These are phyloP conservation scores for Hericium rajendrae DNA, from an alignment of 768 basidiomycete genomes.

Conservation along the genomic window DNA sequence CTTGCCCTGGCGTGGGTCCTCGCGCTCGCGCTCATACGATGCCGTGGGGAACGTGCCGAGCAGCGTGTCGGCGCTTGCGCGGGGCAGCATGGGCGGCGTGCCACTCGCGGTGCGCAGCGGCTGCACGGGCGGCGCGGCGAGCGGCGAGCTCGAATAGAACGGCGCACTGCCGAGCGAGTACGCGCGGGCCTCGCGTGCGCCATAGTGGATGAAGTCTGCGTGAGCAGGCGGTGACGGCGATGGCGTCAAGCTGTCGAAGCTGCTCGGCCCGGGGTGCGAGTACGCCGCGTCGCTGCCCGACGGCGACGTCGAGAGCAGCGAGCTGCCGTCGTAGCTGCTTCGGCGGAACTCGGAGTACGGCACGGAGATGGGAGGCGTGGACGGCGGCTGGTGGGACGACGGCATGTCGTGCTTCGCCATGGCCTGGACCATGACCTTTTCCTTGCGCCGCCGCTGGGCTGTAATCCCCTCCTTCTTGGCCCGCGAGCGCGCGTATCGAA, in stretches of 20 bases:
- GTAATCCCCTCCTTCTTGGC: slow-evolving; percentile 78
- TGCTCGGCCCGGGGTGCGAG: slow-evolving; percentile 27
- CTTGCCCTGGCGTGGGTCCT: slow-evolving; percentile 8
- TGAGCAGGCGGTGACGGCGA: slow-evolving; percentile 59
- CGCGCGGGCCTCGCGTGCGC: slow-evolving; percentile 15
- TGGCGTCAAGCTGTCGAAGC: slow-evolving; percentile 35
- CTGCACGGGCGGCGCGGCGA: slow-evolving; percentile 32
- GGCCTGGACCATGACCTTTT: slow-evolving; percentile 32
- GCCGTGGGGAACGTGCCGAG: slow-evolving; percentile 10
- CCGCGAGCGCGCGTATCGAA: slow-evolving; percentile 78
- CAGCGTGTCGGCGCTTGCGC: slow-evolving; percentile 6
- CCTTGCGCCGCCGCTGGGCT: slow-evolving; percentile 55
- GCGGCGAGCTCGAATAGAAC: slow-evolving; percentile 47
- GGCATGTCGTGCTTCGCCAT: slow-evolving; percentile 12
- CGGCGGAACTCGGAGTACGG: slow-evolving; percentile 37
- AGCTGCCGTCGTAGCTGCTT: slow-evolving; percentile 34
- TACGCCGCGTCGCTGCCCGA: slow-evolving; percentile 45
- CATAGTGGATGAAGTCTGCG: slow-evolving; percentile 50
- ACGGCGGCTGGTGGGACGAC: slow-evolving; percentile 17
- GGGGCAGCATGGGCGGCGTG: slow-evolving; percentile 7
- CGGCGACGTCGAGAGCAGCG: slow-evolving; percentile 35
- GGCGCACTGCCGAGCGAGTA: slow-evolving; percentile 18
- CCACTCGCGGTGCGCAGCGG: slow-evolving; percentile 4
- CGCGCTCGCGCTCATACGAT: slow-evolving; percentile 13
- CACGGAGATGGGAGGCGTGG: slow-evolving; percentile 29